Base-by-base conservation (phyloP, 1,284 basidiomycete species). In the Athelia psychrophila region DNA sequence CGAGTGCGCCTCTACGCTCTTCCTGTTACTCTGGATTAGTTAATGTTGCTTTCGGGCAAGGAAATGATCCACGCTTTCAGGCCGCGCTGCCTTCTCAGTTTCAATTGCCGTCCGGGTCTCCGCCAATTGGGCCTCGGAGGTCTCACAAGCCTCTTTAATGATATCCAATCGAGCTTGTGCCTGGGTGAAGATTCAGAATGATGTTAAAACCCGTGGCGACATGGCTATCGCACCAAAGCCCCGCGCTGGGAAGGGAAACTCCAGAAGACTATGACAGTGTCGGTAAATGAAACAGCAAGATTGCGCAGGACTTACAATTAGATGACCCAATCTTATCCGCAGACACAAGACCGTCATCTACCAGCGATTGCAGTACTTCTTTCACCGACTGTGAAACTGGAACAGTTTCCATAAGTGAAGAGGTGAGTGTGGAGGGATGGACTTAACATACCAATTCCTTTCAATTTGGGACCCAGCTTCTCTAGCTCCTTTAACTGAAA, bases 321-420 rank as follows among this genome's bases (percentile, higher is more conserved):
- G 91, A 92, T 5, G 91, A 90, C 22, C 93, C 93, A 51, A 95
- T 93, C 70, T 95, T 95, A 66, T 95, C 93, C 46, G 75, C 76
- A 63, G 87, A 83, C 15, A 95, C 91, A 33, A 94, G 74, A 2
- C 85, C 84, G 62, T 95, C 93, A 58, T 91, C 84, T 19, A 93
- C 86, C 23, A 95, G 78, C 4, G 87, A 86, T 59, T 93, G 89
- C 2, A 95, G 67, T 1, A 94, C 86, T 58, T 95, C 93, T 65
- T 95, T 95, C 44, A 95, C 89, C 2, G 86, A 84, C 64, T 94
- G 92, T 20, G 86, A 86, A 2, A 94, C 92, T 93, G 53, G 2
- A 47, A 18, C 24, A 25, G 24, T 18, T 22, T n/a, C 13, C 27
- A 4, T 44, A 8, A 19, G 18, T 20, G 24, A 22, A n/a, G 20